Base-by-base conservation (phyloP, 148 eudicot species). In the Amaranthus cruentus region DNA sequence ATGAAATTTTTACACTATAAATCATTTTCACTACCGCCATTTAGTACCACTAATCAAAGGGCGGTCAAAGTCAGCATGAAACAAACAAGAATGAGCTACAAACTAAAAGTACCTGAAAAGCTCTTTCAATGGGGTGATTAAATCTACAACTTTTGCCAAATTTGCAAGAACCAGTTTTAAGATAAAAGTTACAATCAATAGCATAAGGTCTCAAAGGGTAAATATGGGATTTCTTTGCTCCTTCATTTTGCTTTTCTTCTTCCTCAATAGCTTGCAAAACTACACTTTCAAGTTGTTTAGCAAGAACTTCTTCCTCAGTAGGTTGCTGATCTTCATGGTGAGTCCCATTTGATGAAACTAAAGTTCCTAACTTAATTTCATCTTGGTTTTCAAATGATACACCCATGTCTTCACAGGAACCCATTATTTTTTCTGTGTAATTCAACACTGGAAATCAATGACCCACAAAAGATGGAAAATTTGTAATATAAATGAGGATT, bases 111-210 rank as follows among this genome's bases (percentile, higher is more conserved):
- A 84, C 90, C 90, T 84, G 81, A 80, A 61, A 79, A n/a, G 48
- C 76, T 75, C 76, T 74, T 6, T 66, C 75, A 42, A 18, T 5
- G 3, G 90, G 88, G 57, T 87, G 88, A 80, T 84, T 84, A 55
- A 76, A 90, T 80, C 81, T 85, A 85, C 96, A 90, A 69, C 67
- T 76, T 51, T 59, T 57, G 4, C 89, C 91, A 82, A 79, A 90
- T 73, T 85, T 85, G 71, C 96, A 90, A 50, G 82, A 63, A 47
- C 96, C 93, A 8, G 86, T 85, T 71, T 81, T 86, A 53, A 87
- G 63, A 74, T 83, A 90, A 76, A 62, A 85, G 0, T 84, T 15
- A 76, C 96, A 90, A 64, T 90, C 89, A 55, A 52, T 70, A 55
- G 82, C 88, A 73, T 79, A 53, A 66, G 86, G 81, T n/a, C 88